Evolutionary conservation across 2,329 filamentous ascomycete species (phyloP).

Genomic region (Malbranchea zuffiana): DNA sequence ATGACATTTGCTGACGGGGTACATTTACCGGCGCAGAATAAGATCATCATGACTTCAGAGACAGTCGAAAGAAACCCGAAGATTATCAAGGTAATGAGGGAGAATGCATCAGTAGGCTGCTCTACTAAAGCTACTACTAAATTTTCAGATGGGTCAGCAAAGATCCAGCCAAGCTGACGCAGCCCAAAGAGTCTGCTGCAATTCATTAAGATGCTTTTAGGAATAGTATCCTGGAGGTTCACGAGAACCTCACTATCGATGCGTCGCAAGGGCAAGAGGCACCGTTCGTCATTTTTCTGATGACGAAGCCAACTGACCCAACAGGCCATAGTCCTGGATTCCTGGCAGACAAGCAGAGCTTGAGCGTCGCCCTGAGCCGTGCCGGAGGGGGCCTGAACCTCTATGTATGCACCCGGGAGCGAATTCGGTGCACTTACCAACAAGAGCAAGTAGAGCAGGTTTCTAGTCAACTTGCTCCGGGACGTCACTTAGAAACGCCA

Average conservation of each 20-base stretch:
- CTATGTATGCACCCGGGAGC: not conserved
- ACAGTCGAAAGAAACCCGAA: too few species aligned
- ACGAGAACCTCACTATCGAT: constrained; percentile 8
- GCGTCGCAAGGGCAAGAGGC: constrained; percentile 9
- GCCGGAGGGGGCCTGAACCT: not conserved
- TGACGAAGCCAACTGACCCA: constrained; percentile 7
- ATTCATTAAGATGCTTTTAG: too few species aligned
- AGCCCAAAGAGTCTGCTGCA: too few species aligned
- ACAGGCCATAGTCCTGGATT: constrained; percentile 1
- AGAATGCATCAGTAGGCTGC: too few species aligned
- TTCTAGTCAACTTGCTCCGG: constrained; percentile 1
- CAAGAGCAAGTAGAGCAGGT: not conserved
- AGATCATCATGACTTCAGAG: too few species aligned
- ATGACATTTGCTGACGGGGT: too few species aligned
- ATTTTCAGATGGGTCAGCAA: too few species aligned
- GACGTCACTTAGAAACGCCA: not conserved
- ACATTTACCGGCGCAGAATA: too few species aligned
- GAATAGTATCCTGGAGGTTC: not conserved
- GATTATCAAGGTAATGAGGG: too few species aligned
- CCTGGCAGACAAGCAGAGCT: constrained; percentile 2
- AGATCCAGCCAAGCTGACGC: too few species aligned
- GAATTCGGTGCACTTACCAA: not conserved
- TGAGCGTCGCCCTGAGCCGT: constrained; percentile 9
- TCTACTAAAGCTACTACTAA: too few species aligned
- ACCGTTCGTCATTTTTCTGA: constrained; percentile 8